Evolutionary conservation across 768 basidiomycete species (phyloP).

Genomic region (Hygrocybe punicea): DNA sequence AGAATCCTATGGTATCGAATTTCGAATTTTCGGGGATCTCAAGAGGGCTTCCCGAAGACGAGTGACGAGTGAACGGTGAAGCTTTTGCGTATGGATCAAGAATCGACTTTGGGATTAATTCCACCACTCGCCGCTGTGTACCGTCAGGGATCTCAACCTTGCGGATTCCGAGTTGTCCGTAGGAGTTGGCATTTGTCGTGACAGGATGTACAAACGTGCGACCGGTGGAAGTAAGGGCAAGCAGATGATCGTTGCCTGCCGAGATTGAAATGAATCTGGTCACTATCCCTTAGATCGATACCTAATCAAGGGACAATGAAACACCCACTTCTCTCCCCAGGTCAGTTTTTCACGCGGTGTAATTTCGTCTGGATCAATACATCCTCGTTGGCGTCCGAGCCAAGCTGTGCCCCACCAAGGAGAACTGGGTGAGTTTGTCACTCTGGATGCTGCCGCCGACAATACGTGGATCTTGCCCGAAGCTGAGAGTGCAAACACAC

Average conservation of each 20-base stretch:
- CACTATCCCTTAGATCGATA: background rate
- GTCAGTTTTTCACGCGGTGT: slow-evolving; percentile 50
- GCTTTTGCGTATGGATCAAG: slow-evolving; percentile 49
- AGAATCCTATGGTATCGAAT: slow-evolving; percentile 56
- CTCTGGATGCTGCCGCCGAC: slow-evolving; percentile 42
- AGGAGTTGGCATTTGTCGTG: slow-evolving; percentile 67
- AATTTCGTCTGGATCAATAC: slow-evolving; percentile 60
- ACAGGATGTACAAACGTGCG: slow-evolving; percentile 78
- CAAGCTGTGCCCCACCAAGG: slow-evolving; percentile 63
- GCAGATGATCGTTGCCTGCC: slow-evolving; percentile 66
- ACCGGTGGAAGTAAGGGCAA: slow-evolving; percentile 69
- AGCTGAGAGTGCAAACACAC: slow-evolving; percentile 74
- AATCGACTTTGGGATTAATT: slow-evolving; percentile 56
- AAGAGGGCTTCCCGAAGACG: slow-evolving; percentile 24
- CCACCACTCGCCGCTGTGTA: slow-evolving; percentile 42
- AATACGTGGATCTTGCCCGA: slow-evolving; percentile 74
- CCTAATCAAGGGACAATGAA: background rate
- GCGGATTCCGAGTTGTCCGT: slow-evolving; percentile 81
- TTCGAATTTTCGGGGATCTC: slow-evolving; percentile 33
- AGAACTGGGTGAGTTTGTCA: slow-evolving; percentile 48
- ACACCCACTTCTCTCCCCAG: slow-evolving; percentile 63
- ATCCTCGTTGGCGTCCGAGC: slow-evolving; percentile 53
- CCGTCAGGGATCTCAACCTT: slow-evolving; percentile 50
- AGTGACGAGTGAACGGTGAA: slow-evolving; percentile 39
- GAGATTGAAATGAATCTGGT: slow-evolving; percentile 69